A percentile compares a stretch with the other conserved stretches of the same genome.
phyloP scores from a whole-genome alignment of 2,329 filamentous ascomycete species.

The Ophiostoma quercus region DNA sequence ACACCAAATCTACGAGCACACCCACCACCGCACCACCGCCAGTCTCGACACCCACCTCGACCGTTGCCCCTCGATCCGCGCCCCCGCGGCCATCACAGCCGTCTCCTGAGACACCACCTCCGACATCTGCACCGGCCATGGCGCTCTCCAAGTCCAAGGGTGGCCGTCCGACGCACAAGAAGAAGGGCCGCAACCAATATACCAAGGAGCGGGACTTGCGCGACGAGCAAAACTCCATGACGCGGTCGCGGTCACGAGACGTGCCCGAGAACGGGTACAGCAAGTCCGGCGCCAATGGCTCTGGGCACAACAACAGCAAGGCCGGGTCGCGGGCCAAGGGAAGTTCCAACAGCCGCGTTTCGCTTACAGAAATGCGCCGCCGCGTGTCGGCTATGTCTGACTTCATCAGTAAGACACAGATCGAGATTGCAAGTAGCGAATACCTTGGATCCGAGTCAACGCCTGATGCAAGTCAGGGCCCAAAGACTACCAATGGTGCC shows the following conservation, averaged over 20 bases:
- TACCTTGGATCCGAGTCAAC: slow-evolving; percentile 19
- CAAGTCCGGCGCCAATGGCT: slow-evolving; percentile 32
- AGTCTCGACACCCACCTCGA: slow-evolving; percentile 26
- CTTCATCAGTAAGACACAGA: slow-evolving; percentile 82
- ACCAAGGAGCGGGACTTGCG: slow-evolving; percentile 65
- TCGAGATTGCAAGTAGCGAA: slow-evolving; percentile 69
- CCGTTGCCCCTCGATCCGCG: slow-evolving; percentile 36
- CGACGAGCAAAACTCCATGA: slow-evolving; percentile 50
- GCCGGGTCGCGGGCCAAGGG: slow-evolving; percentile 49
- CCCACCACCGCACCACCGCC: slow-evolving; percentile 20
- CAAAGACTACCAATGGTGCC: slow-evolving; percentile 26
- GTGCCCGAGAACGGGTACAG: slow-evolving; percentile 43
- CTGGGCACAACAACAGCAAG: slow-evolving; percentile 39
- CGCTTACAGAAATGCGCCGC: slow-evolving; percentile 82
- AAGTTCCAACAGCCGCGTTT: slow-evolving; percentile 62
- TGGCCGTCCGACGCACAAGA: slow-evolving; percentile 57
- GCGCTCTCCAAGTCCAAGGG: slow-evolving; percentile 56
- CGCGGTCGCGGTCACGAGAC: slow-evolving; percentile 49
- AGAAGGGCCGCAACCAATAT: slow-evolving; percentile 74
- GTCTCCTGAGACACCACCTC: slow-evolving; percentile 45
- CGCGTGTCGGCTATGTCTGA: slow-evolving; percentile 79
- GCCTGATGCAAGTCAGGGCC: slow-evolving; percentile 30
- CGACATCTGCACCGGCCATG: slow-evolving; percentile 37
- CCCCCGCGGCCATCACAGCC: slow-evolving; percentile 45
- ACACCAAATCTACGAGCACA: slow-evolving; percentile 24